Conservation (phyloP, 805 yeast genomes). For the Cyberlindnera sargentensis region DNA sequence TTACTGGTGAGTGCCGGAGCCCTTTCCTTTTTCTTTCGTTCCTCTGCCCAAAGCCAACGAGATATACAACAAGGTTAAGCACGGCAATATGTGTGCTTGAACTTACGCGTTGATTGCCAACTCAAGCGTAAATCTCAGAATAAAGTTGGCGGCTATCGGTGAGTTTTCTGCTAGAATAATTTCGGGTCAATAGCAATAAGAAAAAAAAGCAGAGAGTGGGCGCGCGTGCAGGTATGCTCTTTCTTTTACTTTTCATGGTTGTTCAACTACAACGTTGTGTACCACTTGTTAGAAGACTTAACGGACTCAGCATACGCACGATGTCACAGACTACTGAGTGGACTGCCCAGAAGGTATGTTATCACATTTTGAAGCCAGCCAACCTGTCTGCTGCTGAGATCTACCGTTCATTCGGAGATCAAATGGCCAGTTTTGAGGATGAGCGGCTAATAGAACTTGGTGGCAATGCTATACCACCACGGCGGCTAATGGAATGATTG, state of each 20-base stretch:
- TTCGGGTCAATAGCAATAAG: neutral
- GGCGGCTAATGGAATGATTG: no score
- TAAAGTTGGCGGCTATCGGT: no score
- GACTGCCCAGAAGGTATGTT: constrained; percentile 24
- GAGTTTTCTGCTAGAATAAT: no score
- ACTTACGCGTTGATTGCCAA: neutral
- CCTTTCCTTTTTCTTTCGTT: no score
- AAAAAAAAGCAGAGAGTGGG: constrained; percentile 1
- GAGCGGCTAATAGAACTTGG: neutral
- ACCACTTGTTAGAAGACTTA: constrained; percentile 4
- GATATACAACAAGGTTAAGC: no score
- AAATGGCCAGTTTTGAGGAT: no score
- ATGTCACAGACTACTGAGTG: constrained; percentile 23
- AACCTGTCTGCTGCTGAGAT: no score
- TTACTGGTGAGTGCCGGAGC: no score
- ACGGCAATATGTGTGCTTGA: no score
- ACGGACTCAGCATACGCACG: constrained; percentile 9
- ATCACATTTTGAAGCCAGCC: no score
- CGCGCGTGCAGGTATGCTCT: neutral
- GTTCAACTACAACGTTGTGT: neutral
- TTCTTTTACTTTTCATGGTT: neutral
- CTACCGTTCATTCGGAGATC: no score
- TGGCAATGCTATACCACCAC: neutral
- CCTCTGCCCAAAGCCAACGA: no score
- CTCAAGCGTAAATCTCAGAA: neutral